Conservation (phyloP, 176 grass and related monocot species). For the Carex cristatella region DNA sequence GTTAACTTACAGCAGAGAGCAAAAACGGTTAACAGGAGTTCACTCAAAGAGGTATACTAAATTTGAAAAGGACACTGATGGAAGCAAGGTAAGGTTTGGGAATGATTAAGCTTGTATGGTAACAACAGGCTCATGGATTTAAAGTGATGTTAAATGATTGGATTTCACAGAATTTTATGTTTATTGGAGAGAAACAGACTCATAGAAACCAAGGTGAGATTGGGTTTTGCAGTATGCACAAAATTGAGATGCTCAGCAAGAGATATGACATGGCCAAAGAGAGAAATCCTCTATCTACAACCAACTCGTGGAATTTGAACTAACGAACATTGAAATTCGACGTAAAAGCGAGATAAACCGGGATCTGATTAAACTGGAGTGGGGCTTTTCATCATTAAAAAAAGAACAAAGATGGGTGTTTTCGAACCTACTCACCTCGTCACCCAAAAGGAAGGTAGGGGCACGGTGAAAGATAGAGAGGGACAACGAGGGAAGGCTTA, state of each 20-base stretch:
- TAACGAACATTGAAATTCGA: background rate
- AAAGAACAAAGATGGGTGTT: background rate
- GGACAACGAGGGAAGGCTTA: background rate
- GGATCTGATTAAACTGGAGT: background rate
- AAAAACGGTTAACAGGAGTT: background rate
- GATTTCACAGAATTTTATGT: background rate
- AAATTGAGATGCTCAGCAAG: background rate
- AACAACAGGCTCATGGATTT: background rate
- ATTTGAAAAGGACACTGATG: background rate
- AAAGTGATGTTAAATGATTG: background rate
- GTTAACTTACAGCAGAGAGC: background rate
- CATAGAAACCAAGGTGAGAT: background rate
- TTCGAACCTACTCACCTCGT: background rate
- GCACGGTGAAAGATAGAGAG: background rate
- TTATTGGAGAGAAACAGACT: background rate
- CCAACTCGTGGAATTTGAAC: constrained; percentile 10
- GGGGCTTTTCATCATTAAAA: background rate
- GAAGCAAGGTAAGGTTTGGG: background rate
- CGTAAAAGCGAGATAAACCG: background rate
- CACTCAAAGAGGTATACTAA: background rate
- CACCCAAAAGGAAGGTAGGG: background rate
- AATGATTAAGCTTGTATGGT: background rate
- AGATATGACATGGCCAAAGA: background rate
- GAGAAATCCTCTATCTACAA: background rate
- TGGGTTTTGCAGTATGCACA: background rate